phyloP scores from a whole-genome alignment of 108 stramenopile species.

The Nitzschia palea region DNA sequence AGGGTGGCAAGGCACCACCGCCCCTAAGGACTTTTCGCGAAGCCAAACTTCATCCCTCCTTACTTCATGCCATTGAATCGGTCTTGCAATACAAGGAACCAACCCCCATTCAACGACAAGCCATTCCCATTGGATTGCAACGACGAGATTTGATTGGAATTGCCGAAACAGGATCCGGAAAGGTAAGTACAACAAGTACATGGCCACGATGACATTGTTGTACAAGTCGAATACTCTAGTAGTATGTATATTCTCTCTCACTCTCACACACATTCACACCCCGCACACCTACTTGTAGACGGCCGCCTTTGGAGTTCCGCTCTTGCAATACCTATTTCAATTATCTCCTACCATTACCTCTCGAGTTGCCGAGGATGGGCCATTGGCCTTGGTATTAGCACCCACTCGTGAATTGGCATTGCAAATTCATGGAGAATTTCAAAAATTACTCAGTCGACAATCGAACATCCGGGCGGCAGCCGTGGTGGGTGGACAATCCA shows the following conservation, averaged over 20 bases:
- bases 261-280: constrained; percentile 55
- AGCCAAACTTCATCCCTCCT: constrained; percentile 28
- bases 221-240: constrained; percentile 83
- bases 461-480: constrained; percentile 36
- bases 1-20: constrained; percentile 89
- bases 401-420: constrained; percentile 96
- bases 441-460: constrained; percentile 61
- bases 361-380: constrained; percentile 86
- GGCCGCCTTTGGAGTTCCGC: constrained; percentile 89
- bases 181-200: too few species aligned
- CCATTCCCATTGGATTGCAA: constrained; percentile 95
- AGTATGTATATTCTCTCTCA: constrained; percentile 37
- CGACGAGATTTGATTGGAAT: constrained; percentile 96
- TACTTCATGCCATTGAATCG: constrained; percentile 77
- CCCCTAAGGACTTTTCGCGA: constrained; percentile 88
- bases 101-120: constrained; percentile 93
- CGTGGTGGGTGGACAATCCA: constrained; percentile 91
- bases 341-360: constrained; percentile 33
- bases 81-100: constrained; percentile 89
- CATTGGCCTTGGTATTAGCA: constrained; percentile 93
- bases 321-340: constrained; percentile 79
- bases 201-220: too few species aligned
- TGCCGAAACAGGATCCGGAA: constrained; percentile 94
- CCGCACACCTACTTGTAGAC: constrained; percentile 71
- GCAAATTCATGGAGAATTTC: constrained; percentile 92